Evolutionary conservation across 305 asterid genomes (phyloP).

Genomic region (Striga hermonthica): DNA sequence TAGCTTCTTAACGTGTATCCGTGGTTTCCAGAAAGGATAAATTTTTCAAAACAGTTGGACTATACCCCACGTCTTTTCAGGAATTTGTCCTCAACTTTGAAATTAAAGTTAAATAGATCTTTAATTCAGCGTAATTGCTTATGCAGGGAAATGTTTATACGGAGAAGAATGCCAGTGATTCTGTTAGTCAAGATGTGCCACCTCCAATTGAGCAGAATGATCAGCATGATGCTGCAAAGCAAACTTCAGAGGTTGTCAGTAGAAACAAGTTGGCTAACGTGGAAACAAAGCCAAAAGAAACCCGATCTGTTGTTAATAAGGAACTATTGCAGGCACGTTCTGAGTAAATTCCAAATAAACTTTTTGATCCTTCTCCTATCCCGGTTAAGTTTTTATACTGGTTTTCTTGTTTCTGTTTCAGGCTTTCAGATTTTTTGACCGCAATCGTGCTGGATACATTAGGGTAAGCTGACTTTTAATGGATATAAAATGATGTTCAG

Average conservation of each 20-base stretch:
- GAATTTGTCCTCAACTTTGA: background rate
- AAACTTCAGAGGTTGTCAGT: slow-evolving; percentile 36
- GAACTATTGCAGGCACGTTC: slow-evolving; percentile 67
- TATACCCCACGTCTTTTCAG: background rate
- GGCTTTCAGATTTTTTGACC: slow-evolving; percentile 97
- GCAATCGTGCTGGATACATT: slow-evolving; percentile 76
- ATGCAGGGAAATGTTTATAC: slow-evolving; percentile 44
- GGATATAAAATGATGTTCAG: background rate
- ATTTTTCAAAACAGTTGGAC: too few species aligned
- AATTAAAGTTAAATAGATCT: slow-evolving; percentile 10
- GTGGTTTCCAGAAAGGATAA: too few species aligned
- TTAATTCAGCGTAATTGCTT: slow-evolving; percentile 23
- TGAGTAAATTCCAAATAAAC: slow-evolving; percentile 15
- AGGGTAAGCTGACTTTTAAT: slow-evolving; percentile 52
- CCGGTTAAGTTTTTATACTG: slow-evolving; percentile 22
- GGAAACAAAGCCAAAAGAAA: slow-evolving; percentile 43
- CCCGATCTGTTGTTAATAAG: slow-evolving; percentile 47
- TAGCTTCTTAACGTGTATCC: too few species aligned
- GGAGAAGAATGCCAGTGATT: slow-evolving; percentile 39
- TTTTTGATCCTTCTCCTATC: slow-evolving; percentile 3
- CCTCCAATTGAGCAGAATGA: slow-evolving; percentile 36
- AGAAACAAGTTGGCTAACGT: slow-evolving; percentile 42
- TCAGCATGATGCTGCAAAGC: slow-evolving; percentile 37
- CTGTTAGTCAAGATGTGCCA: slow-evolving; percentile 33
- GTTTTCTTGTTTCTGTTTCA: slow-evolving; percentile 34